Evolutionary conservation across 2,329 filamentous ascomycete genomes (phyloP).

Genomic region (Monilinia fructigena): DNA sequence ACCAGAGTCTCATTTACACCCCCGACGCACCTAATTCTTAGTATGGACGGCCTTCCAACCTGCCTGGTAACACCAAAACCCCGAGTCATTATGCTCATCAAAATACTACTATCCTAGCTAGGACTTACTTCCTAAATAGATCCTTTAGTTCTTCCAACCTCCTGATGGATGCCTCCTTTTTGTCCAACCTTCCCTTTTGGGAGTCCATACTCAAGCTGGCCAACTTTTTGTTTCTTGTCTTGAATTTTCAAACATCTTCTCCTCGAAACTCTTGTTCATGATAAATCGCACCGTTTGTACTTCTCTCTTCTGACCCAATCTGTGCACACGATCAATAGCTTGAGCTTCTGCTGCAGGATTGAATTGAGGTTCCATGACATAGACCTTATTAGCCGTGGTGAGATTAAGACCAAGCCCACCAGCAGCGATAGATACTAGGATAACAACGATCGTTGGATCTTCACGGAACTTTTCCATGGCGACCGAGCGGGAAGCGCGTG

Average conservation of each 20-base stretch:
- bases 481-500: slow-evolving; percentile 66
- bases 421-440: slow-evolving; percentile 88
- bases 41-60: neutral
- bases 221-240: slow-evolving; percentile 86
- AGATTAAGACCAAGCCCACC: slow-evolving; percentile 91
- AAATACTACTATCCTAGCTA: neutral
- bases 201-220: slow-evolving; percentile 83
- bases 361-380: slow-evolving; percentile 98
- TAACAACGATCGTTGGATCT: slow-evolving; percentile 69
- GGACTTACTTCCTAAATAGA: slow-evolving; percentile 48
- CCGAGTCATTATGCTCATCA: neutral
- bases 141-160: slow-evolving; percentile 58
- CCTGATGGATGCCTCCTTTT: slow-evolving; percentile 39
- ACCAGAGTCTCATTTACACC: slow-evolving; percentile 2
- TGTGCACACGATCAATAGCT: slow-evolving; percentile 89
- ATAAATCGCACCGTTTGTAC: slow-evolving; percentile 87
- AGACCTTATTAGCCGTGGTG: slow-evolving; percentile 80
- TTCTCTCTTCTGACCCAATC: slow-evolving; percentile 82
- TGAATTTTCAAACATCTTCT: slow-evolving; percentile 91
- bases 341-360: slow-evolving; percentile 95
- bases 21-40: neutral
- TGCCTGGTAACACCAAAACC: slow-evolving; percentile 1
- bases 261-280: slow-evolving; percentile 88
- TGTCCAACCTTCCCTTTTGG: slow-evolving; percentile 37
- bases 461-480: slow-evolving; percentile 78